Percentiles rank a stretch among this genome's conserved stretches.
phyloP scores from a whole-genome alignment of 345 rosid species.

The Linum lewisii region DNA sequence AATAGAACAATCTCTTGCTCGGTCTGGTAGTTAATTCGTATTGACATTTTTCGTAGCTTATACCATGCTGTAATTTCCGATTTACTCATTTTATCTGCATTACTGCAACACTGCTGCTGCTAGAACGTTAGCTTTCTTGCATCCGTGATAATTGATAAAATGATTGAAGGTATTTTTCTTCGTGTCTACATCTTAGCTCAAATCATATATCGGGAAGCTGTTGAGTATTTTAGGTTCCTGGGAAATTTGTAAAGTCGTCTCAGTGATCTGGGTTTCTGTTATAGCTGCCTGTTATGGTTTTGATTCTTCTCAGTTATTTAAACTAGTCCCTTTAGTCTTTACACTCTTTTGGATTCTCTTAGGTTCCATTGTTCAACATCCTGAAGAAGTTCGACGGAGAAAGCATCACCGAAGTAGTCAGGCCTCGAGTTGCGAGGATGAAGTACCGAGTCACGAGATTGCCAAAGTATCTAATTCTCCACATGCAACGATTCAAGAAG shows the following conservation, averaged over 20 bases:
- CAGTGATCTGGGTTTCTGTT: no score
- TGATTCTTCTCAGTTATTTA: neutral
- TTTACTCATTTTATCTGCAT: no score
- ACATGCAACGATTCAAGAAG: conserved; percentile 89
- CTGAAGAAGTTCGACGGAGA: conserved; percentile 96
- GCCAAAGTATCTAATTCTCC: conserved; percentile 77
- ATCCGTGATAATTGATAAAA: no score
- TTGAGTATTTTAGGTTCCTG: no score
- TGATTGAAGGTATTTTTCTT: no score
- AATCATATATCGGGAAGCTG: no score
- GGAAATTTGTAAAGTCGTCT: no score
- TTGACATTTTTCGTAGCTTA: neutral
- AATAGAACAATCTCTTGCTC: neutral
- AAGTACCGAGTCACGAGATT: conserved; percentile 66
- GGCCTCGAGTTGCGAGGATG: conserved; percentile 77
- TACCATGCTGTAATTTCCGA: no score
- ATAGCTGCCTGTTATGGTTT: no score
- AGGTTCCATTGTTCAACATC: conserved; percentile 87
- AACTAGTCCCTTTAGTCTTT: neutral
- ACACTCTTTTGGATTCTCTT: conserved; percentile 2
- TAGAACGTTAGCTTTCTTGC: no score
- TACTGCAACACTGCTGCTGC: no score
- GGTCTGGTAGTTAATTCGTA: neutral
- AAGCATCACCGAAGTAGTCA: conserved; percentile 77
- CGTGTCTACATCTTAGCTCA: no score